Base-by-base conservation (phyloP, 345 rosid genomes). In the Boechera divaricarpa region DNA sequence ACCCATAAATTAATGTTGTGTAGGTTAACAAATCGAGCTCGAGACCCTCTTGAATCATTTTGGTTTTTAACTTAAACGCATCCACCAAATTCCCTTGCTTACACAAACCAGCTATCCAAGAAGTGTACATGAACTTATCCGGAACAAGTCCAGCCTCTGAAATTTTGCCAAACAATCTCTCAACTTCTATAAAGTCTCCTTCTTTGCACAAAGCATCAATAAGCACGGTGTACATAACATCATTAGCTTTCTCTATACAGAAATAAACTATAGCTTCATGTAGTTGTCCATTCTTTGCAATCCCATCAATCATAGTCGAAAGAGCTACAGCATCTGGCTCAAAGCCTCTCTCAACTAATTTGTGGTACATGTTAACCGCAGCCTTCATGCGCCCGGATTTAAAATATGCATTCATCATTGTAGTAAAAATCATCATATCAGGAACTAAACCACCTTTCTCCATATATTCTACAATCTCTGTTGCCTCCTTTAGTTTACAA, bases 81-180 rank as follows among this genome's bases (percentile, higher is more conserved):
- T 76, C 84, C 13, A 82, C 57, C 73, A 85, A 65, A 57, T 76
- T 61, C 54, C 86, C 87, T 55, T 85, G 77, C 70, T 70, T 69
- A 58, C 86, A 85, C 33, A 85, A 69, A 48, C 84, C 86, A 5
- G 86, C 82, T 48, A 85, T 85, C 84, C 83, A 85, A 57, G 76
- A 80, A 65, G 87, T 85, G 69, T 80, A 85, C 75, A 80, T 81
- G 81, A 80, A 80, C 76, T 82, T 82, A 79, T 85, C 83, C 1
- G 81, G 80, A 75, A 61, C 65, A 44, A 85, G 75, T 65, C 84
- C 84, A 35, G 81, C 79, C 45, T 85, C 80, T 69, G 58, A 72
- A 59, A 82, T 70, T 71, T 80, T 74, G 31, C 44, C 31, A 47
- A 85, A 74, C 6, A 83, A 33, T 55, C 74, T 75, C 74, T 85